A percentile compares a stretch with the other conserved stretches of the same genome.
phyloP scores from a whole-genome alignment of 768 basidiomycete species.

The Trametes sanguinea region DNA sequence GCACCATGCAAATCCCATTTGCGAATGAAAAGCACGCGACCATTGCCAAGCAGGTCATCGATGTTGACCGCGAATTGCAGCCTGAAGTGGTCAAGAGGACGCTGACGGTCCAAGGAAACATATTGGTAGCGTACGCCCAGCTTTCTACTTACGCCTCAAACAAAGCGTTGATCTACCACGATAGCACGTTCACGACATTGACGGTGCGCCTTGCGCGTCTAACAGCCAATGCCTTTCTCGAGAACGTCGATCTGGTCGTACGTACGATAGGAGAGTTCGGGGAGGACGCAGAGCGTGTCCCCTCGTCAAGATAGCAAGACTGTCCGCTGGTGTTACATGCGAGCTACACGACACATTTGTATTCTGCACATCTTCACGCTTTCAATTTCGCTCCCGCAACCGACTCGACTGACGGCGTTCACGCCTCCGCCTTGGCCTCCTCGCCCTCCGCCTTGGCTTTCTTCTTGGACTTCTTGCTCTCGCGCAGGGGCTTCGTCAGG shows the following conservation, averaged over 20 bases:
- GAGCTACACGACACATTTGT: conserved; percentile 20
- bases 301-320: conserved; percentile 12
- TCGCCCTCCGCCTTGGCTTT: conserved; percentile 61
- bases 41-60: conserved; percentile 82
- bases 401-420: conserved; percentile 4
- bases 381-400: conserved; percentile 28
- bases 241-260: conserved; percentile 84
- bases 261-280: conserved; percentile 83
- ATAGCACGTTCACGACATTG: conserved; percentile 71
- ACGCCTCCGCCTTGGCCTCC: conserved; percentile 41
- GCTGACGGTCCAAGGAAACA: conserved; percentile 65
- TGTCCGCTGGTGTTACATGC: conserved; percentile 18
- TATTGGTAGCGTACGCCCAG: conserved; percentile 71
- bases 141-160: neutral
- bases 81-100: conserved; percentile 74
- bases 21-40: conserved; percentile 69
- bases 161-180: conserved; percentile 1
- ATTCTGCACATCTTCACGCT: conserved; percentile 23
- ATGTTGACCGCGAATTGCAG: conserved; percentile 86
- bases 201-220: conserved; percentile 87
- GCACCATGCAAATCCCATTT: conserved; percentile 80
- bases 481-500: conserved; percentile 77
- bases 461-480: conserved; percentile 93
- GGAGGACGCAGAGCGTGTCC: conserved; percentile 52
- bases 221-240: conserved; percentile 82